Evolutionary conservation across 2,329 filamentous ascomycete species (phyloP), one percentile per base, ranked within the genome.

Genomic region (Sporothrix euskadiensis): DNA sequence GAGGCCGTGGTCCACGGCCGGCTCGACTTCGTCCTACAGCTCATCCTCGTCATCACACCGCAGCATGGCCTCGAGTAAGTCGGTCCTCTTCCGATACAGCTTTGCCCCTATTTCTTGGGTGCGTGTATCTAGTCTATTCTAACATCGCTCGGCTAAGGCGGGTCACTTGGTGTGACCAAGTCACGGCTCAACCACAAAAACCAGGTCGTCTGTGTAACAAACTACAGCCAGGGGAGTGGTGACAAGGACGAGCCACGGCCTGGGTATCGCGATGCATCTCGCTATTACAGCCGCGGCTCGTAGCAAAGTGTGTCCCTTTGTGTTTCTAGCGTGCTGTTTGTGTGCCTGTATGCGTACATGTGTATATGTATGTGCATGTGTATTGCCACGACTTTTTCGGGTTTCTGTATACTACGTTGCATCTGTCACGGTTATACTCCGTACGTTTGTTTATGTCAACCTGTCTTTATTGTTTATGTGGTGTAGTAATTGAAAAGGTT

Each of bases 241-340:
- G 68, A 65, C 56, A 44, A 47, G 1, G 35, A 41, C 12, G 75
- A 76, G 56, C 75, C 75, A 4, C 69, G 16, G n/a, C 49, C 66
- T 4, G 61, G 66, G 19, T 76, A 75, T 44, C 69, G 73, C 16
- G 66, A 73, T 61, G 75, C 75, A 2, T 76, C 75, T 6, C 56
- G 73, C 47, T 75, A 75, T 63, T 71, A 71, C 52, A 49, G 30
- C 35, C 71, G 57, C 32, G 30, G 35, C 30, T 26, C 39, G 39
- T 72, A 41, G 30, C 4, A 14, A 12, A 16, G 19, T 12, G 35
- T 47, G 5, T 57, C 16, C 26, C 35, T 56, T 57, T 44, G 41
- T 49, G 2, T 47, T 52, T 69, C 6, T 49, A 32, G 14, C 8
- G 19, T n/a, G 4, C 16, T 49, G 16, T 30, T 4, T 52, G 26